Evolutionary conservation across 2,329 filamentous ascomycete genomes (phyloP).

Genomic region (Aspergillus pseudoviridinutans): DNA sequence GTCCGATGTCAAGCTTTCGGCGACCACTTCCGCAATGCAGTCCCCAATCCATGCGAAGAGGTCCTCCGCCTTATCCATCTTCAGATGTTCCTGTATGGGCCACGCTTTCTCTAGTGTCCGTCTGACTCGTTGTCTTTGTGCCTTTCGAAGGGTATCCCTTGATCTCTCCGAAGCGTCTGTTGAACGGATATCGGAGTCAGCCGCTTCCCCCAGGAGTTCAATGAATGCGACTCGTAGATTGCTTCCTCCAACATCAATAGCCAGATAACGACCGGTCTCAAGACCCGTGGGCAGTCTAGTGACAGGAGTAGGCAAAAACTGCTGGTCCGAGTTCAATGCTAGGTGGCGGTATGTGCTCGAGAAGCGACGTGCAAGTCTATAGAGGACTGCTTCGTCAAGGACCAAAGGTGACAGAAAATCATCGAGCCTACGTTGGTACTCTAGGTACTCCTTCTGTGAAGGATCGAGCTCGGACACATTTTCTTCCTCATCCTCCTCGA

Average conservation of each 20-base stretch:
- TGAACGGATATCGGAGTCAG: constrained; percentile 31
- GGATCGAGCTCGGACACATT: constrained; percentile 26
- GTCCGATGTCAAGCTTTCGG: constrained; percentile 45
- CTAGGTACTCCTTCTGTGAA: constrained; percentile 24
- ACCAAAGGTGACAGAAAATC: constrained; percentile 39
- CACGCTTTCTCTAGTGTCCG: constrained; percentile 49
- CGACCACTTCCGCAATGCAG: constrained; percentile 70
- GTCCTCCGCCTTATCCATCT: constrained; percentile 65
- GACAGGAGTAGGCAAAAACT: constrained; percentile 47
- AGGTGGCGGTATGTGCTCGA: constrained; percentile 43
- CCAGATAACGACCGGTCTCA: constrained; percentile 53
- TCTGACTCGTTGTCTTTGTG: constrained; percentile 44
- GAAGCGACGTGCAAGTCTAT: constrained; percentile 44
- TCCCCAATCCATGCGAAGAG: constrained; percentile 78
- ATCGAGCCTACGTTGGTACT: constrained; percentile 34
- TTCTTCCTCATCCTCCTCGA: constrained; percentile 35
- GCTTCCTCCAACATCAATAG: constrained; percentile 55
- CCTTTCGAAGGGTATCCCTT: constrained; percentile 43
- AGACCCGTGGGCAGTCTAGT: constrained; percentile 47
- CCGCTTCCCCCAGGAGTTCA: constrained; percentile 46
- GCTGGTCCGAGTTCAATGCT: constrained; percentile 42
- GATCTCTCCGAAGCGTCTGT: constrained; percentile 36
- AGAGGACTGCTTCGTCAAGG: constrained; percentile 41
- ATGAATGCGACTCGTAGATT: constrained; percentile 56
- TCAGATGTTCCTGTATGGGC: constrained; percentile 53